Conservation (phyloP, 257 asterid genomes). For the Solanum pimpinellifolium region DNA sequence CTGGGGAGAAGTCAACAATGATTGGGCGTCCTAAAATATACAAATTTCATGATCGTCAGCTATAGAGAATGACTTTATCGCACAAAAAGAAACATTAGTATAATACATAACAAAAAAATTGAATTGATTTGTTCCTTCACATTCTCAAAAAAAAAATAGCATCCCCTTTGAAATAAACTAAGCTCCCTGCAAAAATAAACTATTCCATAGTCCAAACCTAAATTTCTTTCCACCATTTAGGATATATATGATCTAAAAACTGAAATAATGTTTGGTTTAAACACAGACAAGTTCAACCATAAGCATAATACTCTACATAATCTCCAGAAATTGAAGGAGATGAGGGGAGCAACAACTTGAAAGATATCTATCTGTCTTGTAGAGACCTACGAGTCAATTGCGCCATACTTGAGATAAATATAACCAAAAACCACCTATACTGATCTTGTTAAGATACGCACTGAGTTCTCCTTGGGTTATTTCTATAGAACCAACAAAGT, state of each 20-base stretch:
- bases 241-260: neutral
- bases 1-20: conserved; percentile 83
- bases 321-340: neutral
- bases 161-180: neutral
- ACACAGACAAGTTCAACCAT: neutral
- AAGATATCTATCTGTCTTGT: neutral
- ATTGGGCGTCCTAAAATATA: conserved; percentile 56
- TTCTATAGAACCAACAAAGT: neutral
- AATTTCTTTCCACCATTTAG: neutral
- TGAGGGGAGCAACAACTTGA: neutral
- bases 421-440: neutral
- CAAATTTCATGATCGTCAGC: conserved; percentile 3
- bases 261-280: neutral
- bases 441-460: neutral
- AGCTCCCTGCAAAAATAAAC: neutral
- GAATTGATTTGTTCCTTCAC: neutral
- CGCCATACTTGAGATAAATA: neutral
- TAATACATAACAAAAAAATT: neutral
- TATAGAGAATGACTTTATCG: neutral
- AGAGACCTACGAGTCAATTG: neutral
- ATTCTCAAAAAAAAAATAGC: neutral
- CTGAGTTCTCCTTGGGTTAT: neutral
- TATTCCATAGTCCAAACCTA: neutral
- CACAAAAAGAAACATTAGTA: no score
- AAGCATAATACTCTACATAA: neutral